Evolutionary conservation across 768 basidiomycete species (phyloP).

Genomic region (Ramaria rubella): DNA sequence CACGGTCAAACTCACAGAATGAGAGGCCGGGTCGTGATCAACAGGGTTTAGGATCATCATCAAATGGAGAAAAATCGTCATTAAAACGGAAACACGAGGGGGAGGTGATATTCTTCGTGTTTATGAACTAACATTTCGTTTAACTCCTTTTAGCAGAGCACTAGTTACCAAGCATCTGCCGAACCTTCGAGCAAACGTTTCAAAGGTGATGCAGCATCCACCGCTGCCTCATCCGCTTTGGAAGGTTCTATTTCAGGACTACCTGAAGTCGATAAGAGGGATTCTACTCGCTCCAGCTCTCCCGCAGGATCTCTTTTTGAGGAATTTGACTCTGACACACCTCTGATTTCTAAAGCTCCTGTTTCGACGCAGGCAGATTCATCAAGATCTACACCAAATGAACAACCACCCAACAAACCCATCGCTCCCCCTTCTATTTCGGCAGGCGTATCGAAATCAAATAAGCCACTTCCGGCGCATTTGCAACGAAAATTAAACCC

Average conservation of each 20-base stretch:
- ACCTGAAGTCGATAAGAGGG: neutral
- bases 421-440: neutral
- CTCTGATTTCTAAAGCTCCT: neutral
- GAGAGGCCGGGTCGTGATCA: too few relatives aligned
- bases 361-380: neutral
- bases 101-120: too few relatives aligned
- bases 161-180: too few relatives aligned
- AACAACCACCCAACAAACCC: neutral
- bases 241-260: neutral
- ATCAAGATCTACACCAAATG: neutral
- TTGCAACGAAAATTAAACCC: neutral
- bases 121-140: too few relatives aligned
- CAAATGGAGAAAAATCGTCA: neutral
- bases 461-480: conserved; percentile 4
- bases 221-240: neutral
- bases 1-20: neutral
- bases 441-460: neutral
- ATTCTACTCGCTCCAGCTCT: neutral
- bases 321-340: neutral
- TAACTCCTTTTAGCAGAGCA: too few relatives aligned
- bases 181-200: too few relatives aligned
- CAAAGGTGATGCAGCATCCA: neutral
- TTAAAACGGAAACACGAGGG: neutral
- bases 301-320: neutral
- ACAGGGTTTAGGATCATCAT: too few relatives aligned